phyloP scores from a whole-genome alignment of 2,329 filamentous ascomycete genomes.

The Colletotrichum sp. region DNA sequence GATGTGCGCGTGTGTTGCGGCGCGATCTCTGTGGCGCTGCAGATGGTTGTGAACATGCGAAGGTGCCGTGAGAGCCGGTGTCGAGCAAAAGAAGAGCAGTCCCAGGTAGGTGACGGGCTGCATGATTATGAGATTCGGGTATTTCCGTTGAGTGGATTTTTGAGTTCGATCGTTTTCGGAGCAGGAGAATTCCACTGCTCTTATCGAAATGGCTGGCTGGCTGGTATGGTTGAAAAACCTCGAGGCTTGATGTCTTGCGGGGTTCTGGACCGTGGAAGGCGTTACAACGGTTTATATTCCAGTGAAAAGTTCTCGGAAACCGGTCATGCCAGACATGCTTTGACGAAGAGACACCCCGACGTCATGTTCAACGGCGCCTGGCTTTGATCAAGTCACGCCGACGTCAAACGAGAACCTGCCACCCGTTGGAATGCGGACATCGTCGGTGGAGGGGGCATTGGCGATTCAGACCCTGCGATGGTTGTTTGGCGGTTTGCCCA shows the following conservation, averaged over 20 bases:
- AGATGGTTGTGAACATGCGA: conserved; percentile 12
- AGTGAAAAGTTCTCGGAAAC: not conserved
- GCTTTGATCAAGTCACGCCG: not conserved
- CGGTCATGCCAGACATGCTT: not conserved
- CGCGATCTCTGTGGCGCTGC: conserved; percentile 12
- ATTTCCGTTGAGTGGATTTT: not conserved
- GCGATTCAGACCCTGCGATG: conserved; percentile 11
- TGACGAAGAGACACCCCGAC: conserved; percentile 1
- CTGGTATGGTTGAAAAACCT: not conserved
- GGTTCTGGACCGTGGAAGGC: not conserved
- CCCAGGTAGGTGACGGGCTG: conserved; percentile 2
- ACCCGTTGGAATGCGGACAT: conserved; percentile 6
- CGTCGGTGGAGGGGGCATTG: not conserved
- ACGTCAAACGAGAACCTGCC: conserved; percentile 7
- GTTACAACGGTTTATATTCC: conserved; percentile 2
- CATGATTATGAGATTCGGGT: not conserved
- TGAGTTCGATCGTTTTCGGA: not conserved
- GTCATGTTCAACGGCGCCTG: conserved; percentile 9
- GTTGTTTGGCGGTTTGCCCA: not conserved
- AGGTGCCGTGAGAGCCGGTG: not conserved
- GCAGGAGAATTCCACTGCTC: not conserved
- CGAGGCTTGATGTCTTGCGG: not conserved
- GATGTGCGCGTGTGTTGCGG: conserved; percentile 8
- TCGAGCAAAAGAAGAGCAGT: conserved; percentile 5
- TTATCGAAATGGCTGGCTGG: not conserved